A percentile compares a stretch with the other conserved stretches of the same genome.
phyloP scores from a whole-genome alignment of 805 yeast species.

The Candida caryicola region DNA sequence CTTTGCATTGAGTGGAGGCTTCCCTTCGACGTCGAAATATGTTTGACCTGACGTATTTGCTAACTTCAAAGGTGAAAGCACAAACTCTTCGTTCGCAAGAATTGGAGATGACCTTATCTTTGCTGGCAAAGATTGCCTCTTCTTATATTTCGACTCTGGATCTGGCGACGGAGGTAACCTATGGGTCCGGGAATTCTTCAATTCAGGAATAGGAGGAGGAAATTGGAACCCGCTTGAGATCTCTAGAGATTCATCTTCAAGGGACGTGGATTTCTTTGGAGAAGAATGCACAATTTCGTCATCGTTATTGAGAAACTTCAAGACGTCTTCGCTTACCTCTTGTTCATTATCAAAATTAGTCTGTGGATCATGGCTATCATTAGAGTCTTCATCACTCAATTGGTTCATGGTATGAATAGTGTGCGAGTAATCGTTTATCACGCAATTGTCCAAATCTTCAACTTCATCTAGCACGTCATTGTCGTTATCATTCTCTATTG shows the following conservation, averaged over 20 bases:
- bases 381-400: slow-evolving; percentile 14
- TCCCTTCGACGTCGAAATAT: slow-evolving; percentile 10
- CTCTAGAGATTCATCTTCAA: slow-evolving; percentile 18
- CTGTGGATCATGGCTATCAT: slow-evolving; percentile 6
- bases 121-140: slow-evolving; percentile 37
- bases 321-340: slow-evolving; percentile 10
- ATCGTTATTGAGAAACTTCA: slow-evolving; percentile 24
- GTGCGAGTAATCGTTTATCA: slow-evolving; percentile 3
- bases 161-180: slow-evolving; percentile 36
- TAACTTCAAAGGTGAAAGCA: slow-evolving; percentile 42
- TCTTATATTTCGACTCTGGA: slow-evolving; percentile 22
- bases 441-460: slow-evolving; percentile 3
- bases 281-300: slow-evolving; percentile 23
- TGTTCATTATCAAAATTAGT: slow-evolving; percentile 2
- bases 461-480: slow-evolving; percentile 5
- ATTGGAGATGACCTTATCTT: slow-evolving; percentile 21
- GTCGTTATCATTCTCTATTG: slow-evolving; percentile 6
- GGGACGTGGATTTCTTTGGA: slow-evolving; percentile 19
- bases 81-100: slow-evolving; percentile 31
- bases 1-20: slow-evolving; percentile 1
- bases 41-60: slow-evolving; percentile 19
- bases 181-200: slow-evolving; percentile 3
- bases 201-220: slow-evolving; percentile 15
- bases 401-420: slow-evolving; percentile 24
- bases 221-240: slow-evolving; percentile 24